Conservation (phyloP, 305 asterid genomes). For the Fraxinus albicans region DNA sequence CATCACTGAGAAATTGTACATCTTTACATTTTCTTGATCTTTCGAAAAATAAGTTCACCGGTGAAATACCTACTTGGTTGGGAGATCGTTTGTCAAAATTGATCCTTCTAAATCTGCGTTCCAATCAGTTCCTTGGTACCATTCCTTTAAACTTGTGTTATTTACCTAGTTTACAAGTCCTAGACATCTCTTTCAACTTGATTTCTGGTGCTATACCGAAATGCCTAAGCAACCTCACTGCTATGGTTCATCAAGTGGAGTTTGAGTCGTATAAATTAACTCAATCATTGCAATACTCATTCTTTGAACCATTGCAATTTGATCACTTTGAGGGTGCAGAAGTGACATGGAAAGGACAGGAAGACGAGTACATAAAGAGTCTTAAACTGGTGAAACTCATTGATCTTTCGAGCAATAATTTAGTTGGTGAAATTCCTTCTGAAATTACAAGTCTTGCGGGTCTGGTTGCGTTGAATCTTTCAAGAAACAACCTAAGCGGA, state of each 20-base stretch:
- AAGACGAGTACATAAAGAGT: background rate
- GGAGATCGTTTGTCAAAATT: background rate
- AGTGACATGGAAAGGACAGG: conserved; percentile 8
- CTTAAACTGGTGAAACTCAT: background rate
- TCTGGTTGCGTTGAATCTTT: conserved; percentile 10
- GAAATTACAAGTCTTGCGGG: conserved; percentile 1
- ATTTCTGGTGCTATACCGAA: conserved; percentile 15
- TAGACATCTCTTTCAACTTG: conserved; percentile 21
- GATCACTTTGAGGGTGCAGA: background rate
- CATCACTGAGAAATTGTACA: conserved; percentile 8
- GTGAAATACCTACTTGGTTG: conserved; percentile 17
- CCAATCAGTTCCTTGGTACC: background rate
- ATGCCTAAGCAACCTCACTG: conserved; percentile 2
- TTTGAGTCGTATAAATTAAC: too few species aligned
- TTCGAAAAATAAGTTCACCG: conserved; percentile 10
- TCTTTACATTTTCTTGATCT: conserved; percentile 1
- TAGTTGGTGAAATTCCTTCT: conserved; percentile 9
- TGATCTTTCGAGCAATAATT: conserved; percentile 5
- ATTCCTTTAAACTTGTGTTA: background rate
- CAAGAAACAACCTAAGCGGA: conserved; percentile 9
- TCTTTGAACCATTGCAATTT: too few species aligned
- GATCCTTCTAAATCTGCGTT: background rate
- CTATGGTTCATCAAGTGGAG: background rate
- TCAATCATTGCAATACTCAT: too few species aligned
- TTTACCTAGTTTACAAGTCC: background rate